These are phyloP conservation scores for Macroventuria anomochaeta DNA, from an alignment of 2,329 filamentous ascomycete species.

Conservation along the genomic window DNA sequence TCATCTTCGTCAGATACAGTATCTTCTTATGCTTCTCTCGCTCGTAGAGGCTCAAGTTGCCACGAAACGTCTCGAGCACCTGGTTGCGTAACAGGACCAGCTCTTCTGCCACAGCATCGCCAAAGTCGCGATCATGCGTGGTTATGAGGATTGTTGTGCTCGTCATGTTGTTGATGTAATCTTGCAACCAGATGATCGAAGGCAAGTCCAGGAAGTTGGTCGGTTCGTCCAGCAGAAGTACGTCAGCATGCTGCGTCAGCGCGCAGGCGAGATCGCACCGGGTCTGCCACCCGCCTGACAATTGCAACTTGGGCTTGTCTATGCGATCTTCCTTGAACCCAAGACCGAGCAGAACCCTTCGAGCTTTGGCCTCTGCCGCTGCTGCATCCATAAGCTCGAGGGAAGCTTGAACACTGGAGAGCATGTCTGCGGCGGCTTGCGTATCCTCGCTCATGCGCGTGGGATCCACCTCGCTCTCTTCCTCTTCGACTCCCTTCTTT, in stretches of 20 bases:
- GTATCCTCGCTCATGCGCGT: slow-evolving; percentile 68
- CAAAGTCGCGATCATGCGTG: slow-evolving; percentile 84
- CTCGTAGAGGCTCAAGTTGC: slow-evolving; percentile 76
- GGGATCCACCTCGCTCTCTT: slow-evolving; percentile 63
- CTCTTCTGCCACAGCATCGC: slow-evolving; percentile 76
- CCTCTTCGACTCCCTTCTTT: slow-evolving; percentile 57
- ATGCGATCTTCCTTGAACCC: slow-evolving; percentile 72
- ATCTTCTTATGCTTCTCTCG: slow-evolving; percentile 70
- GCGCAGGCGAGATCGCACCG: slow-evolving; percentile 57
- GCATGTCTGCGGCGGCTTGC: slow-evolving; percentile 71
- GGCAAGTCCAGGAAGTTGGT: slow-evolving; percentile 86
- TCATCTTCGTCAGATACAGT: slow-evolving; percentile 73
- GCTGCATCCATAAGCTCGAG: slow-evolving; percentile 67
- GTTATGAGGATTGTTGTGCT: slow-evolving; percentile 74
- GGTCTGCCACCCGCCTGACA: slow-evolving; percentile 70
- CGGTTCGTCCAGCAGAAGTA: slow-evolving; percentile 84
- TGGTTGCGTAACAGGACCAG: slow-evolving; percentile 78
- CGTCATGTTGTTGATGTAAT: slow-evolving; percentile 67
- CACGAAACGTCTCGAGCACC: slow-evolving; percentile 74
- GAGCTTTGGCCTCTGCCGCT: slow-evolving; percentile 70
- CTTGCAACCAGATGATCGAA: slow-evolving; percentile 84
- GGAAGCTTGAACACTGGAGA: slow-evolving; percentile 71
- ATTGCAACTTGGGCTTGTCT: slow-evolving; percentile 64
- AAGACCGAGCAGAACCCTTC: slow-evolving; percentile 67
- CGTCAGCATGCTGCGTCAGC: slow-evolving; percentile 74